A percentile compares a stretch with the other conserved stretches of the same genome.
These are phyloP conservation scores for Chlamydomonas incerta DNA, from an alignment of 139 green algal genomes.

Conservation along the genomic window DNA sequence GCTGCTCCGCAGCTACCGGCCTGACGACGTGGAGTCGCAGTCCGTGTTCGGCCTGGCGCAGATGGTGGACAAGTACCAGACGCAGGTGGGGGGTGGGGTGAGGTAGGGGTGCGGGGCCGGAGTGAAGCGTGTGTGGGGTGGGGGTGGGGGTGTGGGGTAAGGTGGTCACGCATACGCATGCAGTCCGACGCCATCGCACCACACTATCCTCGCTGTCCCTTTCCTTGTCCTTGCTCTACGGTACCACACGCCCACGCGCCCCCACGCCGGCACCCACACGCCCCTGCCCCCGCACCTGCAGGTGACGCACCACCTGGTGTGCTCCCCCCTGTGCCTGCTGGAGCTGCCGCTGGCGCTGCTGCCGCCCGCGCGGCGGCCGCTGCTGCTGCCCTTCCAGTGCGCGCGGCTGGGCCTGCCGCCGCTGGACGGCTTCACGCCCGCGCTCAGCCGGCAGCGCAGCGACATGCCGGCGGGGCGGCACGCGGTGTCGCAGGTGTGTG, in stretches of 20 bases:
- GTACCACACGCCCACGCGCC: no score
- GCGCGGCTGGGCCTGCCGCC: not conserved
- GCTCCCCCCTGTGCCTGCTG: not conserved
- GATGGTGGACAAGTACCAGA: slow-evolving; percentile 12
- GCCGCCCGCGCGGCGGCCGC: not conserved
- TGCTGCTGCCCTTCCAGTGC: not conserved
- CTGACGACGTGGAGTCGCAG: slow-evolving; percentile 5
- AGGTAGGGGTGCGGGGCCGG: no score
- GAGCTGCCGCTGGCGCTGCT: not conserved
- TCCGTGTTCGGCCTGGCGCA: slow-evolving; percentile 6
- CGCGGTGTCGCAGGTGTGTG: not conserved
- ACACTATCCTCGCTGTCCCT: no score
- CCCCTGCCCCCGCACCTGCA: not conserved
- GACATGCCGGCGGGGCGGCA: not conserved
- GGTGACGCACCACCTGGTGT: not conserved
- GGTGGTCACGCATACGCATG: no score
- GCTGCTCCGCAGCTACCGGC: not conserved
- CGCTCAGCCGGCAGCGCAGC: not conserved
- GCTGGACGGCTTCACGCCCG: not conserved
- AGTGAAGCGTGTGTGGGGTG: no score
- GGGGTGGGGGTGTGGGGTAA: no score
- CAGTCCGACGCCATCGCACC: no score
- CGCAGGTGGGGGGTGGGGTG: no score
- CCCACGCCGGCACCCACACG: no score
- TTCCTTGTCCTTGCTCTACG: no score